A percentile compares a stretch with the other conserved stretches of the same genome.
phyloP scores from a whole-genome alignment of 495 filamentous ascomycete genomes.

The Neurospora sp. region DNA sequence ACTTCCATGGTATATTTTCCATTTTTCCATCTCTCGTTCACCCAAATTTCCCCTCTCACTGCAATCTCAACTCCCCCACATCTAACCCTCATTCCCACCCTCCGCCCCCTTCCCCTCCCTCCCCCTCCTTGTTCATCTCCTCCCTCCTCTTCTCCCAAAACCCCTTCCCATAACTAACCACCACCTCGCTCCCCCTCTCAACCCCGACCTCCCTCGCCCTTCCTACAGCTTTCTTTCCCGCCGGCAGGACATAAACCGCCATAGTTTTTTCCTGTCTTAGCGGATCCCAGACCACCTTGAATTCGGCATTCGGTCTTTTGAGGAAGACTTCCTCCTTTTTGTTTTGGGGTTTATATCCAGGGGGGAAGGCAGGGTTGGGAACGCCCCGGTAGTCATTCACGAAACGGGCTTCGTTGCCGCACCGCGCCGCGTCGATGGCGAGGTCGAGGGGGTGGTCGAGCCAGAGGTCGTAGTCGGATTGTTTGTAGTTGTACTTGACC shows the following conservation, averaged over 20 bases:
- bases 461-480: conserved; percentile 57
- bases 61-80: too few species aligned
- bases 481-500: conserved; percentile 32
- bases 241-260: conserved; percentile 50
- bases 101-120: too few species aligned
- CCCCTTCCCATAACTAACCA: conserved; percentile 61
- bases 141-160: conserved; percentile 38
- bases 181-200: conserved; percentile 23
- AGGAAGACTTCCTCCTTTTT: not conserved
- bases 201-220: conserved; percentile 26
- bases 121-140: not conserved
- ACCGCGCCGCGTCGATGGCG: conserved; percentile 50
- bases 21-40: not conserved
- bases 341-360: not conserved
- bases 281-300: conserved; percentile 43
- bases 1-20: not conserved
- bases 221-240: conserved; percentile 40
- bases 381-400: conserved; percentile 68
- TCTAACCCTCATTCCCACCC: not conserved
- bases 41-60: too few species aligned
- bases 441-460: conserved; percentile 42
- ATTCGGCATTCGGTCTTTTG: conserved; percentile 48
- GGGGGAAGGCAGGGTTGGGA: not conserved
- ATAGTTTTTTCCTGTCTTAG: conserved; percentile 40
- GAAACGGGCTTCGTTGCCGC: conserved; percentile 62